These are phyloP conservation scores for Eucalyptus fibrosa DNA, from an alignment of 345 rosid species.

Conservation along the genomic window DNA sequence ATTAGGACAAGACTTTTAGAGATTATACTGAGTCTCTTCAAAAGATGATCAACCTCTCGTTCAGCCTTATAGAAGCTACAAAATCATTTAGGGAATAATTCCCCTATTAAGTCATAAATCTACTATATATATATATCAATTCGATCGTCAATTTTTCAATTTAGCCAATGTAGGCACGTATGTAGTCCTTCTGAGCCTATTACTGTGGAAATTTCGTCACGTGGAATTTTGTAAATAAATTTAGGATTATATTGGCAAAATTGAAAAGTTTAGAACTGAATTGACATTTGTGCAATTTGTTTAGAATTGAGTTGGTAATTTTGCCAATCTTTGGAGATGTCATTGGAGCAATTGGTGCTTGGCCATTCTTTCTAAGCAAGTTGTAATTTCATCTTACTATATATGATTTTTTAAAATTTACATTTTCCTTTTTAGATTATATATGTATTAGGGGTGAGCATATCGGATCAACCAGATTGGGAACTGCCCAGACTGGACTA, in stretches of 20 bases:
- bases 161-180: fast-evolving
- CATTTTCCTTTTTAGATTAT: too few species aligned
- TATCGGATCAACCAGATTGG: too few species aligned
- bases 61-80: background rate
- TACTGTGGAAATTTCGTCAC: fast-evolving
- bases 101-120: background rate
- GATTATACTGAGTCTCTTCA: background rate
- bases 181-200: background rate
- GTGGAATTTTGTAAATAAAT: fast-evolving
- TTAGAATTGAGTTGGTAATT: background rate
- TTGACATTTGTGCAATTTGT: fast-evolving
- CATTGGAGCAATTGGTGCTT: background rate
- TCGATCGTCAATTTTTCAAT: background rate
- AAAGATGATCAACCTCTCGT: background rate
- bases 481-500: too few species aligned
- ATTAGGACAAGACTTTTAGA: background rate
- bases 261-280: fast-evolving
- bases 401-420: background rate
- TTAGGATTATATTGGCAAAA: background rate
- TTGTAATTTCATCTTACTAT: background rate
- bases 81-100: background rate
- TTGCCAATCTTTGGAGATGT: background rate
- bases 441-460: too few species aligned
- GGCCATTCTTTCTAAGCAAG: background rate
- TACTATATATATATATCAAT: too few species aligned